Conservation (phyloP, 352 stramenopile species). For the Phytophthora palmivora region DNA sequence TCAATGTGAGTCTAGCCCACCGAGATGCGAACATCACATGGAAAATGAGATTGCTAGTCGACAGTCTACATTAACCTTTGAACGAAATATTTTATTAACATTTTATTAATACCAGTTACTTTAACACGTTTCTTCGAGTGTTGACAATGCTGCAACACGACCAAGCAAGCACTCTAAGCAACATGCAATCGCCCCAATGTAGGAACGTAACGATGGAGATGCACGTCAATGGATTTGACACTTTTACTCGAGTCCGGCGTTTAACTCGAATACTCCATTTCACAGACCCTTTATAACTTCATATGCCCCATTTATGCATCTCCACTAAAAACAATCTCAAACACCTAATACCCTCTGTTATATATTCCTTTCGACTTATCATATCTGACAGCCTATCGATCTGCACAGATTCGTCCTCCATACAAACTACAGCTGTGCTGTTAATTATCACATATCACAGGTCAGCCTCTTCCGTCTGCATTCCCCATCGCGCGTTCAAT, state of each 20-base stretch:
- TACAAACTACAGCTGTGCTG: neutral
- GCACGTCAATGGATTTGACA: conserved; percentile 11
- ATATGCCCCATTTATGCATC: neutral
- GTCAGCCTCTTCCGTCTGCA: neutral
- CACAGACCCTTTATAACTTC: neutral
- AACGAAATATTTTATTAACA: too few species aligned
- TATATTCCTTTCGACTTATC: neutral
- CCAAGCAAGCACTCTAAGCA: neutral
- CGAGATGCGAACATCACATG: conserved; percentile 9
- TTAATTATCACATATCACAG: conserved; percentile 12
- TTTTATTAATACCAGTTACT: conserved; percentile 6
- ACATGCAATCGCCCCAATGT: conserved; percentile 11
- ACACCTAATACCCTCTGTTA: neutral
- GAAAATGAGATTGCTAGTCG: too few species aligned
- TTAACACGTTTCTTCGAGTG: conserved; percentile 1
- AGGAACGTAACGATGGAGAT: conserved; percentile 15
- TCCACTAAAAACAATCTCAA: too few species aligned
- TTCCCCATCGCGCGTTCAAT: conserved; percentile 35
- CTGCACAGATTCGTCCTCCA: neutral
- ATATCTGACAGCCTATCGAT: neutral
- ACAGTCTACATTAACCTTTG: neutral
- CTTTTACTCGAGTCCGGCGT: too few species aligned
- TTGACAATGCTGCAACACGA: conserved; percentile 7
- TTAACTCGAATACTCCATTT: neutral
- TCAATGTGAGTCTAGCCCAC: conserved; percentile 3